A percentile compares a stretch with the other conserved stretches of the same genome.
phyloP scores from a whole-genome alignment of 225 moss, liverwort and hornwort species.

The Bryum argenteum region DNA sequence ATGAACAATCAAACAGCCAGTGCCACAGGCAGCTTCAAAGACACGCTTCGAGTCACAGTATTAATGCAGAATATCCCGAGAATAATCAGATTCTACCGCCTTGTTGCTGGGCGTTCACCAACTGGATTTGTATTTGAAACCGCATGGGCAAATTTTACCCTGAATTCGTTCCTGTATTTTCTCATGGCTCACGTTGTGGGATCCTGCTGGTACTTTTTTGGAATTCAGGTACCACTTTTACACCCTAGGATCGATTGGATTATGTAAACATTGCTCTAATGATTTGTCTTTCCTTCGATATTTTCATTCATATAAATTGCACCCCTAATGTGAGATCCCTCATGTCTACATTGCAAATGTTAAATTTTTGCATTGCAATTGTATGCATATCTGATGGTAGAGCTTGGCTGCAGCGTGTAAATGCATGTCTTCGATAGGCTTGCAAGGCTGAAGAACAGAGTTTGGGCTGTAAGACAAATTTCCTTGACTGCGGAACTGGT shows the following conservation, averaged over 20 bases:
- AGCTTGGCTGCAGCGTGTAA: conserved; percentile 71
- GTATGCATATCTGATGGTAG: background rate
- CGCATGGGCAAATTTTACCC: conserved; percentile 82
- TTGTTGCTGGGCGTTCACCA: conserved; percentile 60
- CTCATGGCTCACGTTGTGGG: conserved; percentile 84
- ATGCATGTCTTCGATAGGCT: conserved; percentile 41
- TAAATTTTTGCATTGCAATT: too few species aligned
- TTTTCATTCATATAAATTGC: too few species aligned
- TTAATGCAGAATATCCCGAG: conserved; percentile 78
- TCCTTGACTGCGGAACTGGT: conserved; percentile 68
- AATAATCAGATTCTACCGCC: conserved; percentile 56
- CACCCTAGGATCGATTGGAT: too few species aligned
- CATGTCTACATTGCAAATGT: too few species aligned
- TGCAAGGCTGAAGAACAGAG: conserved; percentile 25
- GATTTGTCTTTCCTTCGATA: too few species aligned
- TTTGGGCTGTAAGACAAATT: conserved; percentile 27
- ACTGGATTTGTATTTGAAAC: conserved; percentile 83
- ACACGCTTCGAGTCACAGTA: conserved; percentile 58
- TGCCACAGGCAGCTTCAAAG: conserved; percentile 68
- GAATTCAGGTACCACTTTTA: conserved; percentile 57
- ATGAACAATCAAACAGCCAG: conserved; percentile 22
- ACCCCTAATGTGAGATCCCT: too few species aligned
- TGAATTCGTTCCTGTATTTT: conserved; percentile 76
- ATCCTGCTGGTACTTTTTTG: conserved; percentile 83
- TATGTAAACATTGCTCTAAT: too few species aligned